Conservation (phyloP, 495 filamentous ascomycete genomes). For the Eremomyces bilateralis region DNA sequence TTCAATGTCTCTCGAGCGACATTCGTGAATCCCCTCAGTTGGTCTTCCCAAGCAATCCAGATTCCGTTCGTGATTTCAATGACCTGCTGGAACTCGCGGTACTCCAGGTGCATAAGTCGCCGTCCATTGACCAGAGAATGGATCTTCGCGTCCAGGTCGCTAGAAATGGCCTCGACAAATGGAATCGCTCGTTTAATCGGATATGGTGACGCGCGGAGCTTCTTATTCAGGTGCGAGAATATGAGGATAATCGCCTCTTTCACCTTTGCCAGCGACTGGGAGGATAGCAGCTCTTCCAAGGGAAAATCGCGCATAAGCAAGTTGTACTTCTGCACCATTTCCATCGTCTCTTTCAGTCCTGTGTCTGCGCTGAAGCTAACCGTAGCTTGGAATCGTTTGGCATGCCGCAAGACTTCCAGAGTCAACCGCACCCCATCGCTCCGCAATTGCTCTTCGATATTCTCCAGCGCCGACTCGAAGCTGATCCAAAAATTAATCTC, state of each 20-base stretch:
- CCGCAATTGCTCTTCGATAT: conserved; percentile 67
- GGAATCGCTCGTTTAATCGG: conserved; percentile 78
- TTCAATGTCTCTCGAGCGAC: conserved; percentile 84
- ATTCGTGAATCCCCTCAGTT: conserved; percentile 91
- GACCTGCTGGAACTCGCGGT: conserved; percentile 64
- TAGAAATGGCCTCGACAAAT: conserved; percentile 95
- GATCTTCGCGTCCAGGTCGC: conserved; percentile 67
- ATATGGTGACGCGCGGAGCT: conserved; percentile 83
- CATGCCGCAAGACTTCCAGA: conserved; percentile 79
- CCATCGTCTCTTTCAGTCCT: conserved; percentile 79
- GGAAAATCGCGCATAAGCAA: conserved; percentile 96
- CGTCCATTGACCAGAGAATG: conserved; percentile 69
- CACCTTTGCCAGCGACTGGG: conserved; percentile 75
- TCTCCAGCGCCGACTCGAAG: conserved; percentile 78
- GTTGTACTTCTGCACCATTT: conserved; percentile 95
- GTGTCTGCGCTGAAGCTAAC: conserved; percentile 92
- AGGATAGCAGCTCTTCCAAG: conserved; percentile 78
- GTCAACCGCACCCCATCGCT: conserved; percentile 82
- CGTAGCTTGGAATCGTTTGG: conserved; percentile 89
- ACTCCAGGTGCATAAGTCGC: conserved; percentile 77
- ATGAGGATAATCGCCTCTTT: conserved; percentile 71
- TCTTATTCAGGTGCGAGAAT: conserved; percentile 88
- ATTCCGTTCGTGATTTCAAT: conserved; percentile 69
- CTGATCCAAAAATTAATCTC: conserved; percentile 98
- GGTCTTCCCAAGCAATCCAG: conserved; percentile 84